Percentiles rank a stretch among this genome's conserved stretches.
These are phyloP conservation scores for Arctium lappa DNA, from an alignment of 129 eudicot genomes.

Conservation along the genomic window DNA sequence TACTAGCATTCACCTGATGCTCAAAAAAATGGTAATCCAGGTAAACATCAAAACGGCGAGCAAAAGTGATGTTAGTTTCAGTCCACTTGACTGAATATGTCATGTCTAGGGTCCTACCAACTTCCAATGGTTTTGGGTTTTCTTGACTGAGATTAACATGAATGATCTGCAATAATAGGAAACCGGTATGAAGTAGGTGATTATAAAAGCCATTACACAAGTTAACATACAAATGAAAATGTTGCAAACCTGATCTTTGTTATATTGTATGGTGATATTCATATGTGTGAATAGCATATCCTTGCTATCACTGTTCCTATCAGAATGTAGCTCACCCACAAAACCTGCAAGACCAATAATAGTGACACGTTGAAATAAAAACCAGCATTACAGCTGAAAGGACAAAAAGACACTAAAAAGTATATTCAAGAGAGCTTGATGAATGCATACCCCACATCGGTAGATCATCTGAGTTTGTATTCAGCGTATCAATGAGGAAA, in stretches of 20 bases:
- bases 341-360: slow-evolving; percentile 51
- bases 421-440: slow-evolving; percentile 16
- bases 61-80: slow-evolving; percentile 67
- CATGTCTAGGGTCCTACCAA: slow-evolving; percentile 67
- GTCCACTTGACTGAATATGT: slow-evolving; percentile 85
- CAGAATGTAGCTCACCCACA: slow-evolving; percentile 85
- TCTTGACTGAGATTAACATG: slow-evolving; percentile 97
- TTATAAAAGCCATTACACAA: background rate
- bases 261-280: slow-evolving; percentile 68
- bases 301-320: slow-evolving; percentile 70
- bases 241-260: slow-evolving; percentile 74
- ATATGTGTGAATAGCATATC: slow-evolving; percentile 72
- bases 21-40: slow-evolving; percentile 97
- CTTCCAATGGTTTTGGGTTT: slow-evolving; percentile 80
- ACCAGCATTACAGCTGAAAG: background rate
- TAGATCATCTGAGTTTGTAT: slow-evolving; percentile 68
- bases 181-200: slow-evolving; percentile 9
- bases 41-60: slow-evolving; percentile 84
- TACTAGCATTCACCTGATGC: slow-evolving; percentile 71
- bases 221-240: background rate
- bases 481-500: slow-evolving; percentile 18
- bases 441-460: slow-evolving; percentile 87
- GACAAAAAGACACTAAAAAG: background rate
- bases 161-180: slow-evolving; percentile 64
- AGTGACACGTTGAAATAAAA: slow-evolving; percentile 2